Conservation (phyloP, 2,329 filamentous ascomycete species). For the Sporothrix inflata region DNA sequence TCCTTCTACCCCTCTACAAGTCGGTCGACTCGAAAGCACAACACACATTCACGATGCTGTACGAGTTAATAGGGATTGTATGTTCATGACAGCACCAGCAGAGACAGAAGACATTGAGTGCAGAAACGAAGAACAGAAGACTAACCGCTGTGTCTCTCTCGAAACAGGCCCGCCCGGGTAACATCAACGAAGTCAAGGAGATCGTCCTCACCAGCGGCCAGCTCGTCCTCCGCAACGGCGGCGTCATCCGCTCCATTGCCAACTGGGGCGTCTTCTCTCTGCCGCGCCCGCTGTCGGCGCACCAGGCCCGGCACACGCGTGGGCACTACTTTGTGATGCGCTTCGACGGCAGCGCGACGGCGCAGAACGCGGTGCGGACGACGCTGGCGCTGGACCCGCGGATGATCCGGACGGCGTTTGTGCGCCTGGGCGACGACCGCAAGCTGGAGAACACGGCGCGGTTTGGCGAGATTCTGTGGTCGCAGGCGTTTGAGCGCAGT, state of each 20-base stretch:
- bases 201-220: conserved; percentile 85
- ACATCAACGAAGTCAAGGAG: conserved; percentile 90
- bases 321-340: conserved; percentile 99
- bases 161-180: conserved; percentile 84
- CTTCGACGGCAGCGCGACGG: conserved; percentile 76
- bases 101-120: not conserved
- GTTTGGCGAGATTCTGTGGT: conserved; percentile 57
- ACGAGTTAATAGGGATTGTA: conserved; percentile 96
- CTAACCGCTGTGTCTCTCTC: not conserved
- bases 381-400: conserved; percentile 85
- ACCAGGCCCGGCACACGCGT: conserved; percentile 79
- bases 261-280: conserved; percentile 96
- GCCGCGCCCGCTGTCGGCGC: conserved; percentile 75
- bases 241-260: conserved; percentile 86
- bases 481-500: conserved; percentile 40
- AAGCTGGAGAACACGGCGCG: conserved; percentile 71
- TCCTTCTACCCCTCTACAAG: not conserved
- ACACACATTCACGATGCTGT: conserved; percentile 69
- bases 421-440: conserved; percentile 76
- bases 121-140: not conserved
- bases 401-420: conserved; percentile 83
- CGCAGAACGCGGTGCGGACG: conserved; percentile 74
- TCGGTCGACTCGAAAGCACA: not conserved
- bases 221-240: conserved; percentile 78
- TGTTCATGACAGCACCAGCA: conserved; percentile 41